Percentiles rank a stretch among this genome's conserved stretches.
phyloP scores from a whole-genome alignment of 2,329 filamentous ascomycete genomes.

The Elsinoe necatrix region DNA sequence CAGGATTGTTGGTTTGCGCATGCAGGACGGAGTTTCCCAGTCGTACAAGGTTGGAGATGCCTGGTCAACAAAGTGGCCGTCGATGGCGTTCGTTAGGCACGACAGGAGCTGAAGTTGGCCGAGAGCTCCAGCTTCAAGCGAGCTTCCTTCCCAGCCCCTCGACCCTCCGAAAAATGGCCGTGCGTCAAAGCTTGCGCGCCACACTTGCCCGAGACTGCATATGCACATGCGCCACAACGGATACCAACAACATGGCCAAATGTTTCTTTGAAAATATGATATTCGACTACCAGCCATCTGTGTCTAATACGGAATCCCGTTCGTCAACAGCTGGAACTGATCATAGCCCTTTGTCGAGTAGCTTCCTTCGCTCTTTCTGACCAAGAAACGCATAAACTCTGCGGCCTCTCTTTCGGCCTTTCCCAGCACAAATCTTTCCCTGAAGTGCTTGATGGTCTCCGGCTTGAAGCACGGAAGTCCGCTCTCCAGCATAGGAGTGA shows the following conservation, averaged over 20 bases:
- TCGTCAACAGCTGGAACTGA: conserved; percentile 93
- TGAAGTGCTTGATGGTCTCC: conserved; percentile 86
- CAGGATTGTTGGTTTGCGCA: neutral
- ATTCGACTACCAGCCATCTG: neutral
- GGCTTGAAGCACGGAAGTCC: conserved; percentile 97
- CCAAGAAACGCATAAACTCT: conserved; percentile 82
- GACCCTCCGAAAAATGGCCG: neutral
- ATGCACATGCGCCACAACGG: neutral
- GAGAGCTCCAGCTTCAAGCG: neutral
- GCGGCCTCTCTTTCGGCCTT: conserved; percentile 87
- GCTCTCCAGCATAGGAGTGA: conserved; percentile 90
- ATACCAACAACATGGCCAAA: neutral
- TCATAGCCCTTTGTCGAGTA: conserved; percentile 94
- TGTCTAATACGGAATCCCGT: conserved; percentile 82
- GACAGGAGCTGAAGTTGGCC: conserved; percentile 1
- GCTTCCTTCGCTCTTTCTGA: conserved; percentile 83
- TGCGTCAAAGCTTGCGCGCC: neutral
- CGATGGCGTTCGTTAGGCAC: neutral
- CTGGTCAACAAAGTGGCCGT: conserved; percentile 11
- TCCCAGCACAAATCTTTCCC: conserved; percentile 84
- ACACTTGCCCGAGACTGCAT: neutral
- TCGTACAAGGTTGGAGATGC: conserved; percentile 1
- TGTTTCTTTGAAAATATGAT: neutral
- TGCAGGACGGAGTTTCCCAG: neutral
- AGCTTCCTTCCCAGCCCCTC: neutral